Evolutionary conservation across 345 rosid genomes (phyloP).

Genomic region (Trapa bicornis): DNA sequence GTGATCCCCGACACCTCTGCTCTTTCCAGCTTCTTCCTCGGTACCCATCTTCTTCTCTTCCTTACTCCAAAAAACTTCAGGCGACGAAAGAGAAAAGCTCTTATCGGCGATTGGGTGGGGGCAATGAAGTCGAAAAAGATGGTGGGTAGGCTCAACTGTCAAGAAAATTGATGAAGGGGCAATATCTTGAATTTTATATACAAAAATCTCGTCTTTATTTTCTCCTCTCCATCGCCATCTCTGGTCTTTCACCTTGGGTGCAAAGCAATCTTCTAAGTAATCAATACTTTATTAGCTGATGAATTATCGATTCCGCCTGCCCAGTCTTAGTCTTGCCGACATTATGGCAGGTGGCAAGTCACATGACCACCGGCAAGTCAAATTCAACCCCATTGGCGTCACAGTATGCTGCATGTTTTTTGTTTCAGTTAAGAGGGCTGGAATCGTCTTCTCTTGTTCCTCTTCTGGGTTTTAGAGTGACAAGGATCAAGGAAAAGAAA

Average conservation of each 20-base stretch:
- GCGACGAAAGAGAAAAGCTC: neutral
- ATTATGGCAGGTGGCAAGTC: no score
- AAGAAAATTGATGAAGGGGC: neutral
- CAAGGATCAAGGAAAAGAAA: constrained; percentile 4
- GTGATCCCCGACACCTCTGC: neutral
- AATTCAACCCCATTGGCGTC: no score
- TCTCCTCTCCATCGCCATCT: no score
- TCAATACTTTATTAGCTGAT: no score
- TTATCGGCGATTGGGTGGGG: neutral
- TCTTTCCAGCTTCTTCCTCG: constrained; percentile 2
- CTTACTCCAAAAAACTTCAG: neutral
- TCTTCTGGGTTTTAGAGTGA: neutral
- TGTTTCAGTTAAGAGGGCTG: neutral
- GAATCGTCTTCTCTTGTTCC: neutral
- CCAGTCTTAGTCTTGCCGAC: no score
- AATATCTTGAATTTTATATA: no score
- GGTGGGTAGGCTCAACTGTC: neutral
- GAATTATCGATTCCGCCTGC: no score
- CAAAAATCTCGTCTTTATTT: no score
- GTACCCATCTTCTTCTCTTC: constrained; percentile 5
- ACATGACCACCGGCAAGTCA: no score
- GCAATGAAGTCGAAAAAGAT: neutral
- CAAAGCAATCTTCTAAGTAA: no score
- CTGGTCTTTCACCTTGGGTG: no score
- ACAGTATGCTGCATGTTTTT: no score